Conservation (phyloP, 768 basidiomycete genomes). For the Neoboletus subvelutipes region DNA sequence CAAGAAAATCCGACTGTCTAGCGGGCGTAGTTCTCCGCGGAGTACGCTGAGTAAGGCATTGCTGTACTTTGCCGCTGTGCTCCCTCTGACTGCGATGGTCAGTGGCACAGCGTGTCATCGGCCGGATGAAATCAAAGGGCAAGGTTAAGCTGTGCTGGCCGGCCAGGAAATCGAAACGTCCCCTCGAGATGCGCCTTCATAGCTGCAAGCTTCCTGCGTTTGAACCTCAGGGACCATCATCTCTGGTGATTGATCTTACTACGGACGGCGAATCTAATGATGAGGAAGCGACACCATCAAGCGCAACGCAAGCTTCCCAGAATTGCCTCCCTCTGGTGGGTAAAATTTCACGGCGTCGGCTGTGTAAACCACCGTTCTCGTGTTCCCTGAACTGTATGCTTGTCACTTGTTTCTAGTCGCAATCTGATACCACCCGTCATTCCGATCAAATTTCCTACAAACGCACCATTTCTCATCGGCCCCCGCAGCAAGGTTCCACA, state of each 20-base stretch:
- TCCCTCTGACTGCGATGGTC: slow-evolving; percentile 5
- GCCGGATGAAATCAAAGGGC: slow-evolving; percentile 28
- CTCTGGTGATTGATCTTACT: slow-evolving; percentile 25
- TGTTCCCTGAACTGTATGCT: not conserved
- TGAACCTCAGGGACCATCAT: not conserved
- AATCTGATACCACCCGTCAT: not conserved
- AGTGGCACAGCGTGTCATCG: slow-evolving; percentile 31
- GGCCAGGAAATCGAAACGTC: slow-evolving; percentile 13
- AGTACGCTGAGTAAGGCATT: slow-evolving; percentile 22
- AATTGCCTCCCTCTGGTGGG: slow-evolving; percentile 9
- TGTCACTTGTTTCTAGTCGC: slow-evolving; percentile 8
- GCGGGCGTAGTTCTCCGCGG: slow-evolving; percentile 14
- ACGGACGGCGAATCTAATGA: slow-evolving; percentile 5
- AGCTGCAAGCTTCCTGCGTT: slow-evolving; percentile 9
- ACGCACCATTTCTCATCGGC: not conserved
- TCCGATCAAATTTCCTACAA: slow-evolving; percentile 1
- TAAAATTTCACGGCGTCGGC: not conserved
- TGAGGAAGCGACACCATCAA: not conserved
- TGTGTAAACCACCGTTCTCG: not conserved
- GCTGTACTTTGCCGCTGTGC: not conserved
- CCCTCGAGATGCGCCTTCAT: slow-evolving; percentile 19
- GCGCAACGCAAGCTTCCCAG: not conserved
- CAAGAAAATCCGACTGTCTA: slow-evolving; percentile 24
- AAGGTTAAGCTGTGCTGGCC: slow-evolving; percentile 23
- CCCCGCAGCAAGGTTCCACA: slow-evolving; percentile 1